Evolutionary conservation across 345 rosid genomes (phyloP).

Genomic region (Euphorbia lathyris): DNA sequence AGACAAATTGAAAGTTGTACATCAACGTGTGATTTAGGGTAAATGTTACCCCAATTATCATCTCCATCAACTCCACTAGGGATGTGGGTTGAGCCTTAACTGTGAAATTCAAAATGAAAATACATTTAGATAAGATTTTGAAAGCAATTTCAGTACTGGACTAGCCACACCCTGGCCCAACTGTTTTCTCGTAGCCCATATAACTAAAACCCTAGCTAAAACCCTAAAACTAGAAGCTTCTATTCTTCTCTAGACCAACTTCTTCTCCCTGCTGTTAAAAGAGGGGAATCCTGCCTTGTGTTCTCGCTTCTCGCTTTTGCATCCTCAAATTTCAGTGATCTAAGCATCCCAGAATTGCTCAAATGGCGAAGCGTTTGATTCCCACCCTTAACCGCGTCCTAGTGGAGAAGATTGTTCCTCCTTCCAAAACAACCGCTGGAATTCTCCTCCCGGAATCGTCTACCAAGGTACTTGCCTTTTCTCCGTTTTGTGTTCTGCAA

Average conservation of each 20-base stretch:
- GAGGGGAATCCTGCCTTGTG: too few relatives aligned
- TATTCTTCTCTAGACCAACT: constrained; percentile 2
- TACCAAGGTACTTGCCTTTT: constrained; percentile 37
- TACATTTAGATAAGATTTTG: too few relatives aligned
- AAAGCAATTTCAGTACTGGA: too few relatives aligned
- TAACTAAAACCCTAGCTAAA: constrained; percentile 15
- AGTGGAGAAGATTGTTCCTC: constrained; percentile 73
- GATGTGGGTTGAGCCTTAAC: too few relatives aligned
- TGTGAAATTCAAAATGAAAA: too few relatives aligned
- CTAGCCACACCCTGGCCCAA: background rate
- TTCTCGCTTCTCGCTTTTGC: too few relatives aligned
- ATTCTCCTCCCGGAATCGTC: constrained; percentile 79
- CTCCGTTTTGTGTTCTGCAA: background rate
- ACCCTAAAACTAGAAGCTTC: constrained; percentile 24
- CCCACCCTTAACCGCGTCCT: constrained; percentile 72
- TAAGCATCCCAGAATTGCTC: background rate
- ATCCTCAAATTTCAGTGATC: background rate
- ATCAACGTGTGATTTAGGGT: too few relatives aligned
- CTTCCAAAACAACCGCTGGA: constrained; percentile 72
- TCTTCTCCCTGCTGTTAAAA: too few relatives aligned
- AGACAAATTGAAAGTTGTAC: too few relatives aligned
- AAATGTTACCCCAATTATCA: too few relatives aligned
- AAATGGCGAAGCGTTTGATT: constrained; percentile 77
- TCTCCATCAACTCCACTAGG: too few relatives aligned
- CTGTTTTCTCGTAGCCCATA: background rate